phyloP scores from a whole-genome alignment of 1,284 basidiomycete species.

The Malassezia dermatis region DNA sequence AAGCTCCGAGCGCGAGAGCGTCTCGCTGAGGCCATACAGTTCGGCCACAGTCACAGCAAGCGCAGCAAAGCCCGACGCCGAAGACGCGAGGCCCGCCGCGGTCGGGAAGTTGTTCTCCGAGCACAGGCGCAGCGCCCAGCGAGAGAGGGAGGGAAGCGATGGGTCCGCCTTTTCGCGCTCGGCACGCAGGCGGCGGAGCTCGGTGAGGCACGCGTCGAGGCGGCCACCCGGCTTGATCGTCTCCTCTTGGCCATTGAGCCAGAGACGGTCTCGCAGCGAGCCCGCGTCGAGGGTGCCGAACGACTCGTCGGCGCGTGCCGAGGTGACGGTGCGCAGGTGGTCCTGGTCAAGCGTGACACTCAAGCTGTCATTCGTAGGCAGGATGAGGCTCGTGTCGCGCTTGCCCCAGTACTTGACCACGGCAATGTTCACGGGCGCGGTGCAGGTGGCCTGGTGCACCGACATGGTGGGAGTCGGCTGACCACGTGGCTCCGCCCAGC shows the following conservation, averaged over 20 bases:
- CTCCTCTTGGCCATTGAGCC: conserved; percentile 88
- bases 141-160: conserved; percentile 38
- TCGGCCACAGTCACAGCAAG: conserved; percentile 78
- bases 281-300: conserved; percentile 53
- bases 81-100: conserved; percentile 92
- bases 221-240: conserved; percentile 71
- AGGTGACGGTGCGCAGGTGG: conserved; percentile 85
- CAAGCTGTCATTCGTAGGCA: conserved; percentile 94
- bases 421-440: conserved; percentile 91
- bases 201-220: conserved; percentile 72
- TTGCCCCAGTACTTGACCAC: conserved; percentile 95
- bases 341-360: conserved; percentile 95
- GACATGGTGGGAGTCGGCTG: conserved; percentile 14
- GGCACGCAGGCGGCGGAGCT: conserved; percentile 69
- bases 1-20: conserved; percentile 57
- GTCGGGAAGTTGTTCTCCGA: conserved; percentile 99
- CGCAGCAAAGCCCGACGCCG: conserved; percentile 91
- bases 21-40: conserved; percentile 68
- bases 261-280: conserved; percentile 60
- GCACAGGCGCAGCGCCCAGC: conserved; percentile 57
- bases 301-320: conserved; percentile 68
- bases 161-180: conserved; percentile 56
- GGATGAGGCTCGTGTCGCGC: conserved; percentile 82
- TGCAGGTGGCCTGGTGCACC: conserved; percentile 72
- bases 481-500: background rate